These are phyloP conservation scores for Cyclostephanos invisitatus DNA, from an alignment of 108 stramenopile genomes.

Conservation along the genomic window DNA sequence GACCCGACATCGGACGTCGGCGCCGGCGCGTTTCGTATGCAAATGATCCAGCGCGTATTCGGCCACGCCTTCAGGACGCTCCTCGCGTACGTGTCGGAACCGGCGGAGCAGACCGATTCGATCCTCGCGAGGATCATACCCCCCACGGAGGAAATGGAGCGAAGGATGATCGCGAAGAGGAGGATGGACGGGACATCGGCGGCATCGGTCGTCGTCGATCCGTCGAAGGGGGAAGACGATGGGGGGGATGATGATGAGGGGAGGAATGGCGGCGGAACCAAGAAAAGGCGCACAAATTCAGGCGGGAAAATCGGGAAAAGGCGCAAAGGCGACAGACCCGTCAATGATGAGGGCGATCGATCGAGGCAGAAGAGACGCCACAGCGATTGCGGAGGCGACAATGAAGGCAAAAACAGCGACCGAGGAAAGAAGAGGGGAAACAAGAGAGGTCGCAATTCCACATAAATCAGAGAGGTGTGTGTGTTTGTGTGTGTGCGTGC, in stretches of 20 bases:
- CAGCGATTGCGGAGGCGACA: not conserved
- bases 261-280: not conserved
- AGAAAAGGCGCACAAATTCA: not conserved
- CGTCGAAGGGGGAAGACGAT: not conserved
- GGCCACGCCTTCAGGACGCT: constrained; percentile 76
- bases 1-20: constrained; percentile 84
- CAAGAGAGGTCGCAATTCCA: not conserved
- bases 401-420: not conserved
- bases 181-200: not conserved
- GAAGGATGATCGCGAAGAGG: constrained; percentile 32
- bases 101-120: constrained; percentile 53
- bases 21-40: constrained; percentile 70
- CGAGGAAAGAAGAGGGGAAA: not conserved
- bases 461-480: not conserved
- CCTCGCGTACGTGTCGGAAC: constrained; percentile 69
- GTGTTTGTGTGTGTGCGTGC: too few species aligned
- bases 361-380: too few species aligned
- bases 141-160: constrained; percentile 73
- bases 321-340: not conserved
- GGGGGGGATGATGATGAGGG: not conserved
- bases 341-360: not conserved
- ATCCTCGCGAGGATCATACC: constrained; percentile 76
- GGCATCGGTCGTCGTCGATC: not conserved
- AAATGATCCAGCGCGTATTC: constrained; percentile 77
- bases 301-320: not conserved